Base-by-base conservation (phyloP, 371 early-diverging fungal genomes). In the Mucor circinelloides region DNA sequence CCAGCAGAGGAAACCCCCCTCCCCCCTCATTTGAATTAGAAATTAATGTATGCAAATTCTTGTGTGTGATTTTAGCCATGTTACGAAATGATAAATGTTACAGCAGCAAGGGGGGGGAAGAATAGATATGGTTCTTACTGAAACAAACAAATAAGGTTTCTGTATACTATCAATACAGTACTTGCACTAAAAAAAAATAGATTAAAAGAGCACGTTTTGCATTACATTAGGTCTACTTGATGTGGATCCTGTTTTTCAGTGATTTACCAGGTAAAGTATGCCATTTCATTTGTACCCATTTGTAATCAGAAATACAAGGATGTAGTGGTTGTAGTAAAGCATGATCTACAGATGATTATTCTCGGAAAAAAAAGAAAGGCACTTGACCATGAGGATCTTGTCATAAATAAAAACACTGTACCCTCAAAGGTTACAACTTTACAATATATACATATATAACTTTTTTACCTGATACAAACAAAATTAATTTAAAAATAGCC, bases 401-500 rank as follows among this genome's bases (percentile, higher is more conserved):
- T 25, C 50, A 50, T 23, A 25, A 50, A 25, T 13, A 50, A 50
- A 50, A 50, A 50, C 12, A 50, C 10, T 50, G 23, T n/a, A n/a
- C 23, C 50, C 50, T 50, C 50, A 50, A 50, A 50, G 50, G 50
- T 50, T 50, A 50, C 50, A 50, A 50, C 50, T 50, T 50, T 50
- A 50, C 50, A 50, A 50, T 50, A 10, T 50, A 25, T 50, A 50
- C 50, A 25, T 23, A 50, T 25, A 25, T 23, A 21, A 48, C 21
- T 50, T 12, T 50, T 50, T 50, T 50, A 23, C 50, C 50, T 50
- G 50, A 50, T 25, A 50, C 50, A 50, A 50, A 50, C 21, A 50
- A 46, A 50, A 50, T 50, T 21, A 50, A 13, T 50, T 50, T 50
- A 50, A 50, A 50, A 50, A 50, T 50, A 50, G 25, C 23, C 12